Base-by-base conservation (phyloP, 805 yeast species). In the Saccharomycopsis synnaedendra region DNA sequence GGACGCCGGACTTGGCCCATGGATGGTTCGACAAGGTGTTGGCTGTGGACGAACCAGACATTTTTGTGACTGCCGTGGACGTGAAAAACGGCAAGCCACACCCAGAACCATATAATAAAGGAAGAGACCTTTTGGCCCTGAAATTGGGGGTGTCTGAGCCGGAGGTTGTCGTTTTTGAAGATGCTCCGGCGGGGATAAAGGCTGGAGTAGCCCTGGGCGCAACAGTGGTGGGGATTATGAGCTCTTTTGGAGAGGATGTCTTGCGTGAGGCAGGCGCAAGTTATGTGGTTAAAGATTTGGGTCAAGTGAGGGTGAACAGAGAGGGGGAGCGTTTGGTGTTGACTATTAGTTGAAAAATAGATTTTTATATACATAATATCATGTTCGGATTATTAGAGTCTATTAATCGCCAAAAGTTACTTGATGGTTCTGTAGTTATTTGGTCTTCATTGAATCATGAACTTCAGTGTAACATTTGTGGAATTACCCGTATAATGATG, bases 141-240 rank as follows among this genome's bases (percentile, higher is more conserved):
- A 64, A 69, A 57, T 59, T 61, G 57, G 62, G 63, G 50, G 67
- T 67, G 44, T 57, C 64, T 11, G 53, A 60, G 39, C 65, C 68
- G 47, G 70, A 66, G 57, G 68, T 68, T 32, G 80, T 85, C 40
- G 88, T 82, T 44, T 85, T 85, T 60, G 95, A 85, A 68, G 95
- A 85, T 62, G 94, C 95, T 42, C 90, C 88, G 50, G 89, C 93
- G 44, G 95, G 95, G 61, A 78, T 85, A 54, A 66, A 75, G 57
- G 90, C 95, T 38, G 95, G 94, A 60, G 77, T 78, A 61, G 84
- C 74, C 48, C 89, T 93, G 30, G 94, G 89, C 51, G 87, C 93
- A 62, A 71, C 75, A 60, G 82, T 84, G 52, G 78, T 85, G 57
- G 95, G 94, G 60, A 81, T 85, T 64, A 83, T 89, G 56, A 81